Base-by-base conservation (phyloP, 2,329 filamentous ascomycete species). In the Metarhizium guizhouense region DNA sequence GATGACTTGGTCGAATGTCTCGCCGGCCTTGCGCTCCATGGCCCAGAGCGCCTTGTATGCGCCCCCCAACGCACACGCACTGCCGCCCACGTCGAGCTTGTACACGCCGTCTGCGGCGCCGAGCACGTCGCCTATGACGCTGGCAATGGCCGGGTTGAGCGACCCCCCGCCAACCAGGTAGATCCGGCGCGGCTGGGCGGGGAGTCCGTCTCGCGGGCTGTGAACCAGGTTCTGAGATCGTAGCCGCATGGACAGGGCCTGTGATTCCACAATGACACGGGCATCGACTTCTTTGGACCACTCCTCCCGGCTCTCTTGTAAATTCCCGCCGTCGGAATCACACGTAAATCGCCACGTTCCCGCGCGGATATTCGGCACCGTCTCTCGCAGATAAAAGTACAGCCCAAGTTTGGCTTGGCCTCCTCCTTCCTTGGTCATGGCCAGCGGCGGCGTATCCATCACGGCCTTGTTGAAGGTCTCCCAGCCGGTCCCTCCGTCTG, bases 41-140 rank as follows among this genome's bases (percentile, higher is more conserved):
- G 88, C 91, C 94, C 94, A 99, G 0, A 95, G 85, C 14, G 94
- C 93, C 74, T 97, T 97, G 74, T 97, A 96, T 30, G 93, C 93
- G 6, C 90, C 90, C 14, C 94, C 94, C 14, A 97, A 74, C 11
- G 93, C 94, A 72, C 94, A 99, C 3, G 94, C 93, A 73, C 95
- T 96, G 30, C 92, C 91, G 30, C 94, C 93, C 5, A 97, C 90
- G 67, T 97, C 92, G 14, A 99, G 83, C 72, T 87, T 88, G 74
- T 90, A 99, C 30, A 97, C 89, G 29, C 94, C 94, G 60, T 97
- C 94, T 2, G 80, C 81, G 38, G 90, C 90, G 53, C 94, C 94
- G 2, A 99, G 82, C 3, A 97, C 90, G 65, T 96, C 86, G 30
- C 91, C 93, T 4, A 92, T 82, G 51, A 95, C 84, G 57, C 85